A percentile compares a stretch with the other conserved stretches of the same genome.
phyloP scores from a whole-genome alignment of 192 early-diverging fungal species.

The Oehlia diaphana region DNA sequence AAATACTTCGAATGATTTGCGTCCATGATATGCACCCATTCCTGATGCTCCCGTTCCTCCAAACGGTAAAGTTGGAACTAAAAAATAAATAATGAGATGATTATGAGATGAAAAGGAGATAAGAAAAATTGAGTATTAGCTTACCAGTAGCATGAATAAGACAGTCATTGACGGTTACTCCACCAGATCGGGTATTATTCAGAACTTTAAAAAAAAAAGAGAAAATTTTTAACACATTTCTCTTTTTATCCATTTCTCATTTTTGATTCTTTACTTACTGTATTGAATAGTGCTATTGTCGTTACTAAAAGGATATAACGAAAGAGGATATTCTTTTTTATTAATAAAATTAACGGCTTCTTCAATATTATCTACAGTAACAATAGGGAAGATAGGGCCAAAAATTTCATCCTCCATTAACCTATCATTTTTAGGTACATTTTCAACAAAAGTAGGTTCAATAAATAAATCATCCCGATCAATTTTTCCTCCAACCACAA shows the following conservation, averaged over 20 bases:
- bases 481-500: conserved; percentile 60
- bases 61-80: conserved; percentile 67
- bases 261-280: conserved; percentile 31
- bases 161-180: conserved; percentile 77
- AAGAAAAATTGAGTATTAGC: neutral
- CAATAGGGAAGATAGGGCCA: conserved; percentile 86
- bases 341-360: conserved; percentile 67
- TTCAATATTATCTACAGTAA: conserved; percentile 62
- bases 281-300: conserved; percentile 48
- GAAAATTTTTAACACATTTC: neutral
- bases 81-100: neutral
- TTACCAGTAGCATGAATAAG: conserved; percentile 67
- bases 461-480: conserved; percentile 70
- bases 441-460: conserved; percentile 75
- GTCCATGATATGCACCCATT: conserved; percentile 83
- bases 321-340: conserved; percentile 70
- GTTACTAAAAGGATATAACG: conserved; percentile 75
- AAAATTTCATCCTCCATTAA: conserved; percentile 90
- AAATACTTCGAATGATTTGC: conserved; percentile 75
- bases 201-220: conserved; percentile 46
- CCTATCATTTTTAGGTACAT: conserved; percentile 58
- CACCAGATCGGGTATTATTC: conserved; percentile 72
- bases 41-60: conserved; percentile 88
- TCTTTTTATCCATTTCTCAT: neutral
- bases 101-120: neutral